Evolutionary conservation across 441 rosid genomes (phyloP).

Genomic region (Aleurites moluccanus): DNA sequence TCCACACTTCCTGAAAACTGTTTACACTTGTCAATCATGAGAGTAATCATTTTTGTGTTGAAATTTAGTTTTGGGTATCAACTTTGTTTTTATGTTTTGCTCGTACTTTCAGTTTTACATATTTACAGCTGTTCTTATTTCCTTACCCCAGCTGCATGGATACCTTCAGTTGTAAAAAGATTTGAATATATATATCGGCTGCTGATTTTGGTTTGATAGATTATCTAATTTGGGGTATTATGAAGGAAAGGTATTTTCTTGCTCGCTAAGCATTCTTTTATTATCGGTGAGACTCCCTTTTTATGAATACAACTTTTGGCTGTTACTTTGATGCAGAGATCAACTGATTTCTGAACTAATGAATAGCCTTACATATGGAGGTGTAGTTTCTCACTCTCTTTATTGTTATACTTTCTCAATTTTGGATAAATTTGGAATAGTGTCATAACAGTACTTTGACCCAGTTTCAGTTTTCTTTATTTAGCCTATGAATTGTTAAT

Average conservation of each 20-base stretch:
- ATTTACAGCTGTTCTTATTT: background rate
- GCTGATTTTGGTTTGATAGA: constrained; percentile 77
- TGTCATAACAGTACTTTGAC: background rate
- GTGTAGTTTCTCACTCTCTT: constrained; percentile 28
- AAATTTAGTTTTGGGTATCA: background rate
- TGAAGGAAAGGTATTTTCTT: constrained; percentile 71
- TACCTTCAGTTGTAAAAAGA: constrained; percentile 71
- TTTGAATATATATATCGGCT: constrained; percentile 78
- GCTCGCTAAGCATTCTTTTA: background rate
- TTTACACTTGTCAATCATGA: background rate
- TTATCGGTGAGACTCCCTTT: background rate
- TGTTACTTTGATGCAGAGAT: constrained; percentile 45
- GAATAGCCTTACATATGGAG: constrained; percentile 44
- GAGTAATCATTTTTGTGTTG: background rate
- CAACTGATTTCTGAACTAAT: constrained; percentile 55
- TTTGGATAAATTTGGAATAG: background rate
- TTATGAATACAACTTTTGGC: background rate
- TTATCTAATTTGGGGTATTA: constrained; percentile 70
- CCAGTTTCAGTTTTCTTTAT: constrained; percentile 2
- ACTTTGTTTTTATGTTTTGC: too few relatives aligned
- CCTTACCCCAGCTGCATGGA: background rate
- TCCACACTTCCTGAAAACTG: background rate
- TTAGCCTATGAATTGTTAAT: background rate
- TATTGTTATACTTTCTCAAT: too few relatives aligned
- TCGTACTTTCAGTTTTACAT: constrained; percentile 9